Percentiles rank a stretch among this genome's conserved stretches.
Evolutionary conservation across 129 eudicot genomes (phyloP).

Genomic region (Silybum marianum): DNA sequence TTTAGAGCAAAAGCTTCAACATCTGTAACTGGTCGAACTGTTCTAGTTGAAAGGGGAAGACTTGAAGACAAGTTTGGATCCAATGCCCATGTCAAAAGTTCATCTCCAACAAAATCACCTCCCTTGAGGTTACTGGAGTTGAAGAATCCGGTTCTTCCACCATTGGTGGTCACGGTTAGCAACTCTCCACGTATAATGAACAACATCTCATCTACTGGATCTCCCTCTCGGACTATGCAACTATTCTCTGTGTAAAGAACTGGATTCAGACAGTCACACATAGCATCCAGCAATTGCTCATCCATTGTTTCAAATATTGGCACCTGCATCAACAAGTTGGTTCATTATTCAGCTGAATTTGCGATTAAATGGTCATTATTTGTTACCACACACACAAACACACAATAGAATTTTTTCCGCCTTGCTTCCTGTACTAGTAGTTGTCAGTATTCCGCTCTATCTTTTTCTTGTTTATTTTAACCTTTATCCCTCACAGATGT

Average conservation of each 20-base stretch:
- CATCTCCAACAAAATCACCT: conserved; percentile 89
- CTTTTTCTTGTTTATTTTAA: too few relatives aligned
- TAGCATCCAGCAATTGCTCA: conserved; percentile 65
- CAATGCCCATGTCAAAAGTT: conserved; percentile 94
- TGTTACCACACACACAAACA: not conserved
- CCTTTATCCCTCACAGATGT: too few relatives aligned
- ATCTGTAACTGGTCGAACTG: conserved; percentile 58
- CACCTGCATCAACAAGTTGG: conserved; percentile 44
- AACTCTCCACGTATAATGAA: conserved; percentile 78
- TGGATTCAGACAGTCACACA: conserved; percentile 77
- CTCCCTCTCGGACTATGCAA: conserved; percentile 75
- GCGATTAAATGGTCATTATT: not conserved
- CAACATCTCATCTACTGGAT: conserved; percentile 89
- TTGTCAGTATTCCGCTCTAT: too few relatives aligned
- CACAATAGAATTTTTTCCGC: not conserved
- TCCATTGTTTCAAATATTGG: conserved; percentile 85
- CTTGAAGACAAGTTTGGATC: conserved; percentile 66
- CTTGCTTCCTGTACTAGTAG: not conserved
- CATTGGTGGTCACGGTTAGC: conserved; percentile 62
- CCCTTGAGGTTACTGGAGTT: conserved; percentile 64
- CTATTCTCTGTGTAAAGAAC: conserved; percentile 70
- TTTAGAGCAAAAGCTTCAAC: conserved; percentile 81
- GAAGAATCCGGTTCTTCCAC: conserved; percentile 75
- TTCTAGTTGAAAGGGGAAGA: conserved; percentile 81
- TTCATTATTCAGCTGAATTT: not conserved